Conservation (phyloP, 2,329 filamentous ascomycete genomes). For the Plectosphaerella plurivora region DNA sequence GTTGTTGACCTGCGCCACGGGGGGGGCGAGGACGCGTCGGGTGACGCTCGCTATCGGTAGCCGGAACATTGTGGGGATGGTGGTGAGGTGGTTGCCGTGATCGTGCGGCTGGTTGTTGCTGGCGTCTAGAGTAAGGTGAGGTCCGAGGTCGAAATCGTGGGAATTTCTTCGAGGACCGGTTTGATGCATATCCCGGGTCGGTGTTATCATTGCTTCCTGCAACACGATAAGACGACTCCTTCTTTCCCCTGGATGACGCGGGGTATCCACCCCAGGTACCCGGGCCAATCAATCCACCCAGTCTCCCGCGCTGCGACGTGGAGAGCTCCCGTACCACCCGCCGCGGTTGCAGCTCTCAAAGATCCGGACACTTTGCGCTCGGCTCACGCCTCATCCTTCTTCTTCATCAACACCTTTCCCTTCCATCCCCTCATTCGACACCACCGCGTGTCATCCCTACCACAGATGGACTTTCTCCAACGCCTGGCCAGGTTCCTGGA, state of each 20-base stretch:
- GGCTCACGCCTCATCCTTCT: constrained; percentile 6
- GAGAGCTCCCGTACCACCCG: neutral
- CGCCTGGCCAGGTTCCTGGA: constrained; percentile 82
- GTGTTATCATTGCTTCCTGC: too few relatives aligned
- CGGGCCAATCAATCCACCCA: neutral
- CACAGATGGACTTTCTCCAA: constrained; percentile 28
- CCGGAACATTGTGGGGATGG: constrained; percentile 10
- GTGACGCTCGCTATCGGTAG: constrained; percentile 7
- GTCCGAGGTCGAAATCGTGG: neutral
- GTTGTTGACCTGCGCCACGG: neutral
- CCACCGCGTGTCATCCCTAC: neutral
- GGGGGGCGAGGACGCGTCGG: neutral
- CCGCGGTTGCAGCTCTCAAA: neutral
- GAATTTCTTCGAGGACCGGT: constrained; percentile 1
- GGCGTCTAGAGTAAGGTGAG: neutral
- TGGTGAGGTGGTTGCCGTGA: neutral
- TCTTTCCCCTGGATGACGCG: neutral
- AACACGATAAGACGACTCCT: neutral
- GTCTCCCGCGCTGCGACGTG: neutral
- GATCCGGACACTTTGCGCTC: constrained; percentile 2
- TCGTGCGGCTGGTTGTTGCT: neutral
- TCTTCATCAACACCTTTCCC: constrained; percentile 4
- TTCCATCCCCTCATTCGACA: neutral
- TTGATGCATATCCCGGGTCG: neutral
- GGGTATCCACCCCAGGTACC: neutral